A percentile compares a stretch with the other conserved stretches of the same genome.
Conservation (phyloP, 306 rosid genomes). For the Rosa lucieae region DNA sequence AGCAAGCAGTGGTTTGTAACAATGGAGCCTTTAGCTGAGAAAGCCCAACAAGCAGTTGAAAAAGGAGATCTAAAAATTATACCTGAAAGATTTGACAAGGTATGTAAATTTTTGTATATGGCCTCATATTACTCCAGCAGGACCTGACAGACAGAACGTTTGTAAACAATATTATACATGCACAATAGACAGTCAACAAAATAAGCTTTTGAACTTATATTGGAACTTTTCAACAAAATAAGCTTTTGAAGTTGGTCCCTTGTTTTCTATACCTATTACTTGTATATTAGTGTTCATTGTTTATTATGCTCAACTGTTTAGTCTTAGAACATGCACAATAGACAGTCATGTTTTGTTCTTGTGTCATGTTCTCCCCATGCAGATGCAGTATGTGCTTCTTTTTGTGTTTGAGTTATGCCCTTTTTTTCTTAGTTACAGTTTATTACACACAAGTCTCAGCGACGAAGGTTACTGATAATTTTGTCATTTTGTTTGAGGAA, state of each 20-base stretch:
- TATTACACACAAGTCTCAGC: not conserved
- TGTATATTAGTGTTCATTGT: not conserved
- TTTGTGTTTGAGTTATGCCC: not conserved
- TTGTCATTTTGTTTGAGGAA: not conserved
- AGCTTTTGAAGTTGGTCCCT: not conserved
- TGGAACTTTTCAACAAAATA: not conserved
- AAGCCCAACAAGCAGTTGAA: conserved; percentile 80
- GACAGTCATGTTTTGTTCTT: not conserved
- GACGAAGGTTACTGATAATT: not conserved
- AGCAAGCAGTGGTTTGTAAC: conserved; percentile 98
- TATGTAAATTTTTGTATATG: conserved; percentile 25
- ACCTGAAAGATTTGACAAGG: conserved; percentile 97
- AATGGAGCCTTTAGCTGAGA: conserved; percentile 94
- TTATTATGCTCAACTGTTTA: not conserved
- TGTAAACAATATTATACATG: not conserved
- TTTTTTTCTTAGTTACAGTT: not conserved
- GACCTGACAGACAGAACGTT: not conserved
- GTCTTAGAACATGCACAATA: not conserved
- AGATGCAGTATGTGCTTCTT: not conserved
- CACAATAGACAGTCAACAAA: not conserved
- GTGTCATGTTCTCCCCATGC: not conserved
- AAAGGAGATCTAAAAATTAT: conserved; percentile 76
- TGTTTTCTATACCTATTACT: not conserved
- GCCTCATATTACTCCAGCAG: not conserved
- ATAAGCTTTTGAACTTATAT: not conserved